Evolutionary conservation across 306 rosid species (phyloP), one percentile per base, ranked within the genome.

Genomic region (Ceratonia siliqua): DNA sequence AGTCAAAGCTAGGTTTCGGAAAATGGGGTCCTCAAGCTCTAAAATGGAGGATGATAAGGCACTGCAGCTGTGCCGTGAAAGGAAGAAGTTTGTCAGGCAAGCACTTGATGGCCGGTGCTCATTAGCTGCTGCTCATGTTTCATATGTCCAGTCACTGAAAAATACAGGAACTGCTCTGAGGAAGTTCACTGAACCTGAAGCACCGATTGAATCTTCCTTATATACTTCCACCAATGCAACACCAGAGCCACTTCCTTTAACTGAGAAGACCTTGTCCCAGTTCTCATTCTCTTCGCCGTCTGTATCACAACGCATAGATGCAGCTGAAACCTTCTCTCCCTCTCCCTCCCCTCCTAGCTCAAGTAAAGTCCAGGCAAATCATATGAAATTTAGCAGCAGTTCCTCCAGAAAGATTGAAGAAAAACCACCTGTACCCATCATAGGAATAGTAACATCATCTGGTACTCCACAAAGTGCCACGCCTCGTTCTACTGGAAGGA

Each of bases 61-160:
- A 70, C 83, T 93, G 27, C 87, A 88, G 79, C 81, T 91, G 39
- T 93, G 98, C 82, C 96, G 93, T 38, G 97, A 87, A 45, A 83
- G 98, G 86, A 93, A 81, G 86, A 93, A 85, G 68, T 86, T 86
- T 81, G 92, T 90, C 62, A 89, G 83, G 88, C 94, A 89, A 80
- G 97, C 97, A 52, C 93, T 93, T 76, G 90, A 93, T 41, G 93
- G 98, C 61, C 87, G 97, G 20, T 93, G 97, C 86, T 85, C 97
- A 18, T 72, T 93, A 28, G 98, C 98, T 42, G 86, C 93, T 25
- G 85, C 98, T 68, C 91, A 93, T 75, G 78, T 85, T 69, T 70
- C 85, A 66, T 93, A 93, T 70, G 86, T 93, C 61, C 89, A 89
- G 76, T 83, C 96, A 25, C 84, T 93, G 32, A 89, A 75, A 82